A percentile compares a stretch with the other conserved stretches of the same genome.
Conservation (phyloP, 2,329 filamentous ascomycete species). For the Epichloe bromicola region DNA sequence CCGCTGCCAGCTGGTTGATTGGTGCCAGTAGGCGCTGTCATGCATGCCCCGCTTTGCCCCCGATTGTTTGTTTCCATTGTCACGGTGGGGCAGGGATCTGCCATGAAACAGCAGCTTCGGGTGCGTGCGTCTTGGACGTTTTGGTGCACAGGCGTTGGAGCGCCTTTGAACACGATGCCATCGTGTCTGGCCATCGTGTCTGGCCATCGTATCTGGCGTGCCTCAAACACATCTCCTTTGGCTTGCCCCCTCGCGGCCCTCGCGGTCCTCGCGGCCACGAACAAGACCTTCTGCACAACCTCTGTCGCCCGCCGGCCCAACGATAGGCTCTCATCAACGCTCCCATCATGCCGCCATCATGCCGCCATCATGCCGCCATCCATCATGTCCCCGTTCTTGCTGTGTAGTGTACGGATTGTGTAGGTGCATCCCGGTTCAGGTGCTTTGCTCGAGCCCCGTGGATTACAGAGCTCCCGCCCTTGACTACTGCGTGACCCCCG, state of each 20-base stretch:
- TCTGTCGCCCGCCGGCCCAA: background rate
- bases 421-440: background rate
- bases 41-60: background rate
- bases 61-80: background rate
- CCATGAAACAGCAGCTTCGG: conserved; percentile 2
- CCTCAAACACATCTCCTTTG: background rate
- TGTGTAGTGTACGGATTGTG: background rate
- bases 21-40: background rate
- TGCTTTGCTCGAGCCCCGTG: background rate
- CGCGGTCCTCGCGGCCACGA: background rate
- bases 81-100: background rate
- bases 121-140: conserved; percentile 1
- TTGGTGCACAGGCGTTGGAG: background rate
- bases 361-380: background rate
- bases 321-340: background rate
- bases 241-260: too few species aligned
- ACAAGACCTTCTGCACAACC: background rate
- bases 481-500: background rate
- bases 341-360: background rate
- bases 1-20: background rate
- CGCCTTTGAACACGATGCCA: background rate
- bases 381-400: background rate
- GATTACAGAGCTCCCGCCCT: background rate
- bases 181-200: background rate
- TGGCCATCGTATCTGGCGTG: background rate